Percentiles rank a stretch among this genome's conserved stretches.
phyloP scores from a whole-genome alignment of 2,329 filamentous ascomycete genomes.

The Alternaria gaisen region DNA sequence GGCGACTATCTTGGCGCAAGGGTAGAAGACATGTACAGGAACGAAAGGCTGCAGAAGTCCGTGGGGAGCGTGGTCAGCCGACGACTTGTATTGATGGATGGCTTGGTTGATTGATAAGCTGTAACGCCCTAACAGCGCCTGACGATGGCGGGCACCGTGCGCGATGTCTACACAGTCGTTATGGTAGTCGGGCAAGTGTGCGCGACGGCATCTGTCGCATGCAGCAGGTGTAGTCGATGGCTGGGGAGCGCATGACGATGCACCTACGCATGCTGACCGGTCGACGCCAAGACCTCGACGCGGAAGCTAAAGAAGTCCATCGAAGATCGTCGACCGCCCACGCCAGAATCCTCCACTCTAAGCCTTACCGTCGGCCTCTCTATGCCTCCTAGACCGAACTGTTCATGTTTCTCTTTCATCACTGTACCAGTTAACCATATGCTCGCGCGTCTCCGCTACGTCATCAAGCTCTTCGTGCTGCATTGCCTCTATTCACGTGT shows the following conservation, averaged over 20 bases:
- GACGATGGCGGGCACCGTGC: constrained; percentile 15
- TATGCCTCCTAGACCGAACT: too few relatives aligned
- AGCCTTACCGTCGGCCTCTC: constrained; percentile 19
- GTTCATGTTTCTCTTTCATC: not conserved
- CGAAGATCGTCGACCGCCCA: constrained; percentile 35
- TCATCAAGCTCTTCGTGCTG: too few relatives aligned
- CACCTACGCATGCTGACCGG: constrained; percentile 14
- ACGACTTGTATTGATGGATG: constrained; percentile 14
- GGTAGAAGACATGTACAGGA: constrained; percentile 31
- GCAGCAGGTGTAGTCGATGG: constrained; percentile 21
- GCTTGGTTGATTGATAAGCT: constrained; percentile 20
- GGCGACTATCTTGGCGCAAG: constrained; percentile 21
- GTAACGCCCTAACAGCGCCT: not conserved
- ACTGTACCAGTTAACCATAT: not conserved
- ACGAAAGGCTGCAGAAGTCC: constrained; percentile 26
- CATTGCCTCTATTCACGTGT: too few relatives aligned
- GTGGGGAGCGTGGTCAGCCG: constrained; percentile 10
- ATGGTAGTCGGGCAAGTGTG: constrained; percentile 15
- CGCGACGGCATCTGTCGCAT: constrained; percentile 23
- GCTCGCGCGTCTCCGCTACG: too few relatives aligned
- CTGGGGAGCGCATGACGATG: constrained; percentile 32
- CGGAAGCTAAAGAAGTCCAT: constrained; percentile 29
- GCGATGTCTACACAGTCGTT: constrained; percentile 22
- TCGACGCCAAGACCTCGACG: constrained; percentile 17
- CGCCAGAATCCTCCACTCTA: constrained; percentile 17